Conservation (phyloP, 2,329 filamentous ascomycete species). For the Fusarium buxicola region DNA sequence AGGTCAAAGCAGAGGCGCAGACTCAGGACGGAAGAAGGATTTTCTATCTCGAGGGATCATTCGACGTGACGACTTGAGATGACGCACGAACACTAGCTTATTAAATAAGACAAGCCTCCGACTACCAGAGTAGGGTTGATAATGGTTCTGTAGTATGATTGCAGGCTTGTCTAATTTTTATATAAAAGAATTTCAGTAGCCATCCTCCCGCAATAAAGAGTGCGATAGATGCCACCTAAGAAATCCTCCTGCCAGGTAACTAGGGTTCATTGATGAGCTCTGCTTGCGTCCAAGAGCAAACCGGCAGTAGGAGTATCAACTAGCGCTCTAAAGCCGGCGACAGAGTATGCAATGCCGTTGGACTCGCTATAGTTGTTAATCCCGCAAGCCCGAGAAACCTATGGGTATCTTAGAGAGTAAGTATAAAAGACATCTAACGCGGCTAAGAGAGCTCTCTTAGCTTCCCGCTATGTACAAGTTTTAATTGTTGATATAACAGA, state of each 20-base stretch:
- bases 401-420: no score
- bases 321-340: conserved; percentile 70
- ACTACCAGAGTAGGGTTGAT: no score
- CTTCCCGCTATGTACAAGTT: no score
- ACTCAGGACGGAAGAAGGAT: conserved; percentile 6
- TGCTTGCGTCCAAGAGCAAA: conserved; percentile 34
- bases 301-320: conserved; percentile 70
- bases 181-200: no score
- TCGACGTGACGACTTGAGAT: no score
- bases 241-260: conserved; percentile 21
- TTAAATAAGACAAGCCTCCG: no score
- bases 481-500: no score
- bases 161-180: no score
- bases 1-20: conserved; percentile 5
- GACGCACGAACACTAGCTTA: no score
- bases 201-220: conserved; percentile 24
- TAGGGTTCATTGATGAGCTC: neutral
- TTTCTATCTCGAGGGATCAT: conserved; percentile 2
- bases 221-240: conserved; percentile 14
- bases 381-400: conserved; percentile 73
- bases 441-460: no score
- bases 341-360: conserved; percentile 76
- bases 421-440: no score
- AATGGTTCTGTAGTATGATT: no score
- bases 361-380: conserved; percentile 77